phyloP scores from a whole-genome alignment of 2,329 filamentous ascomycete genomes.

The Fusarium xyrophilum region DNA sequence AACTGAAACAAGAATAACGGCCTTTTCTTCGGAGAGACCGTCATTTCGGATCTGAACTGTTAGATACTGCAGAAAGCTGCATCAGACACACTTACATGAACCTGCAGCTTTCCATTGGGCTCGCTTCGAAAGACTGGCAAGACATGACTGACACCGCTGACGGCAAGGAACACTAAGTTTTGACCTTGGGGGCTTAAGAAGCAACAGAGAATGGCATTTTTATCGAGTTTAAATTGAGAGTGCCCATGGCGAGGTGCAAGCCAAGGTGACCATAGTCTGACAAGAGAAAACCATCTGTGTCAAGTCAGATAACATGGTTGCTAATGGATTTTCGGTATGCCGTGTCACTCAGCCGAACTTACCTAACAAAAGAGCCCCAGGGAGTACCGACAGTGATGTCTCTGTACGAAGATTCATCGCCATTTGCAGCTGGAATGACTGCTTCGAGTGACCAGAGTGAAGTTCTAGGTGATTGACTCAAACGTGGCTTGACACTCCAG shows the following conservation, averaged over 20 bases:
- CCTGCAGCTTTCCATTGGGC: conserved; percentile 67
- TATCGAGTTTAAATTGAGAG: conserved; percentile 69
- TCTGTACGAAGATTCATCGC: conserved; percentile 63
- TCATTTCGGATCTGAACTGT: conserved; percentile 70
- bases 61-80: conserved; percentile 12
- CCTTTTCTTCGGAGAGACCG: conserved; percentile 58
- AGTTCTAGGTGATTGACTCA: conserved; percentile 72
- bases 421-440: conserved; percentile 62
- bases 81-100: conserved; percentile 58
- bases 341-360: conserved; percentile 32
- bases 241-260: conserved; percentile 86
- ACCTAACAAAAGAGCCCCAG: conserved; percentile 62
- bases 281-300: conserved; percentile 77
- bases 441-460: conserved; percentile 73
- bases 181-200: conserved; percentile 76
- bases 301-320: conserved; percentile 4
- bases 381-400: conserved; percentile 68
- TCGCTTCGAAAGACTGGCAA: conserved; percentile 73
- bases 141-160: conserved; percentile 77
- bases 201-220: conserved; percentile 78
- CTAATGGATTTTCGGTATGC: neutral
- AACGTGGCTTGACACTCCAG: conserved; percentile 60
- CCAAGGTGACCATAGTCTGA: conserved; percentile 84
- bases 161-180: conserved; percentile 77
- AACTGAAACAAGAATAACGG: conserved; percentile 72